phyloP scores from a whole-genome alignment of 768 basidiomycete genomes.

The Boletus vermiculosoides region DNA sequence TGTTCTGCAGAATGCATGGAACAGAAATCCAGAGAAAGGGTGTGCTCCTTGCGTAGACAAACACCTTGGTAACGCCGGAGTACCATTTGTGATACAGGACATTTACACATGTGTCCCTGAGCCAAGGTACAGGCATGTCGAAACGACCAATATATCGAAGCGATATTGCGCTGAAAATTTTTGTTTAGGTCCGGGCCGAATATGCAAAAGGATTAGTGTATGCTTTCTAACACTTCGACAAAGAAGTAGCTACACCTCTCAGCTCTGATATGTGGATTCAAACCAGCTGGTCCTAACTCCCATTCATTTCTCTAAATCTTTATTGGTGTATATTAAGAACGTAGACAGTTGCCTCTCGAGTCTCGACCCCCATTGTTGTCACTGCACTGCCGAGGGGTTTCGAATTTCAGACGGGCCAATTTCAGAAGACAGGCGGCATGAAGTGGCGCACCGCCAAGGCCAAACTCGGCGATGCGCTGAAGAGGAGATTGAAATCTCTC shows the following conservation, averaged over 20 bases:
- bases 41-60: background rate
- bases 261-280: background rate
- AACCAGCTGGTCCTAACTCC: background rate
- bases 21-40: background rate
- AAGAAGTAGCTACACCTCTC: background rate
- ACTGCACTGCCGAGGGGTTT: too few species aligned
- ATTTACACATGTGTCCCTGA: background rate
- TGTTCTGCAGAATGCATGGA: conserved; percentile 5
- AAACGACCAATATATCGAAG: background rate
- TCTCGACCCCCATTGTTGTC: too few species aligned
- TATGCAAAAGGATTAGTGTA: background rate
- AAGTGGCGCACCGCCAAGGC: too few species aligned
- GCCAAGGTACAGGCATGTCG: background rate
- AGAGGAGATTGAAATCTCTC: background rate
- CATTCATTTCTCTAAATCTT: background rate
- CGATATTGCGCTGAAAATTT: background rate
- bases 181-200: background rate
- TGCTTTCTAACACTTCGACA: background rate
- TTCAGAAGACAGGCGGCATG: too few species aligned
- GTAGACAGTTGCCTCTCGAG: too few species aligned
- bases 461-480: background rate
- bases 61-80: background rate
- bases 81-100: background rate
- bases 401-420: background rate
- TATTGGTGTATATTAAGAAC: background rate